Evolutionary conservation across 176 grass and related monocot species (phyloP).

Genomic region (Eragrostis curvula): DNA sequence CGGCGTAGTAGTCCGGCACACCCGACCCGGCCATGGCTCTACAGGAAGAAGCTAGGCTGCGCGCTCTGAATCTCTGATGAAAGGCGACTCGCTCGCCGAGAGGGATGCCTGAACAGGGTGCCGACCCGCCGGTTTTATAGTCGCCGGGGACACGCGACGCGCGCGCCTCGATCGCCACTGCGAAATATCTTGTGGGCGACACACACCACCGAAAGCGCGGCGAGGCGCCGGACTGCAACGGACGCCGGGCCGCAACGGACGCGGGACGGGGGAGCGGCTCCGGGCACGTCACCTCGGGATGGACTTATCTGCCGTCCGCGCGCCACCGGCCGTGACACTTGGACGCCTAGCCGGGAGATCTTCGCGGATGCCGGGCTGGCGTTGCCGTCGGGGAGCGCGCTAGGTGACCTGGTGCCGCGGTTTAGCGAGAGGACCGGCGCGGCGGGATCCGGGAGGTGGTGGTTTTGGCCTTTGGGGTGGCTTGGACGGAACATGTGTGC

Average conservation of each 20-base stretch:
- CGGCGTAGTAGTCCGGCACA: slow-evolving; percentile 26
- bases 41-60: background rate
- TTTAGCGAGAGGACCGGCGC: background rate
- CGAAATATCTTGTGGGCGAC: too few species aligned
- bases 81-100: background rate
- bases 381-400: background rate
- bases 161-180: too few species aligned
- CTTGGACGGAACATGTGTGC: too few species aligned
- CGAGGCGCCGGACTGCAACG: too few species aligned
- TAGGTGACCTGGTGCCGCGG: background rate
- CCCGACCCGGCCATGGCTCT: background rate
- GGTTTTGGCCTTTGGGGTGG: too few species aligned
- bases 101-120: too few species aligned
- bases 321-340: background rate
- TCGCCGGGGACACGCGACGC: too few species aligned
- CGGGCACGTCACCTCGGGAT: background rate
- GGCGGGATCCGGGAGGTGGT: background rate
- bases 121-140: too few species aligned
- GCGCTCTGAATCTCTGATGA: background rate
- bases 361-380: background rate
- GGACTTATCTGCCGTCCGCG: background rate
- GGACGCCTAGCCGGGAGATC: background rate
- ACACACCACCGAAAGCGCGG: too few species aligned
- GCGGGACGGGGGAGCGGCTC: too few species aligned
- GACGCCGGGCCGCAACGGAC: too few species aligned